Evolutionary conservation across 2,329 filamentous ascomycete species (phyloP), one percentile per base, ranked within the genome.

Genomic region (Hypoxylon sp.): DNA sequence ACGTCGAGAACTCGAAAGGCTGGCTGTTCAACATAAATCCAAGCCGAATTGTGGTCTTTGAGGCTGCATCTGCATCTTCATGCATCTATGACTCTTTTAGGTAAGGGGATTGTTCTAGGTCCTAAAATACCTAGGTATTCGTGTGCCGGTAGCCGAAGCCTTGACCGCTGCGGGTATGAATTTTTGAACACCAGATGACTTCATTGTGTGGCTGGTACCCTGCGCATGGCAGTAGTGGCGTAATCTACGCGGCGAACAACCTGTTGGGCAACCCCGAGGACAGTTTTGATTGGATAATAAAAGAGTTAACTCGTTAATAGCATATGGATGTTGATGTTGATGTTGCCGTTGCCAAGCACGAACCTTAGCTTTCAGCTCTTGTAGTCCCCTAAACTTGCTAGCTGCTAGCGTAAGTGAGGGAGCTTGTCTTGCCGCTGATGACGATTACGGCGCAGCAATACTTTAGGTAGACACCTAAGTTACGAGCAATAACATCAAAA

Each of bases 1-100:
- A 41, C n/a, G 1, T 3, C 8, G 2, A 10, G 10, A 34, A 11
- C 32, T 34, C 32, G 11, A 32, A 10, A 6, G 30, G 32, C 32
- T 34, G 2, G 39, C 39, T 43, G 39, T 20, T 43, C 19, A 43
- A n/a, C 17, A 19, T 43, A 15, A 34, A 13, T 13, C 15, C 15
- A 34, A 39, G 20, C 53, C 8, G 11, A 22, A 20, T 43, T 41
- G 7, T 48, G 37, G 7, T n/a, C 48, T 19, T 41, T 62, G 57
- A 52, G 54, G 59, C 59, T 63, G 50, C 60, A 63, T 55, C 30
- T 39, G 37, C 58, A 60, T 55, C 30, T 39, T 26, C 58, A 60
- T 32, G 56, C 39, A 22, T 20, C 37, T 4, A 5, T 32, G 22
- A 49, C 57, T 30, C 39, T 28, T 51, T 34, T 53, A 49, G 41